Evolutionary conservation across 306 rosid genomes (phyloP), one percentile per base, ranked within the genome.

Genomic region (Pyrus communis): DNA sequence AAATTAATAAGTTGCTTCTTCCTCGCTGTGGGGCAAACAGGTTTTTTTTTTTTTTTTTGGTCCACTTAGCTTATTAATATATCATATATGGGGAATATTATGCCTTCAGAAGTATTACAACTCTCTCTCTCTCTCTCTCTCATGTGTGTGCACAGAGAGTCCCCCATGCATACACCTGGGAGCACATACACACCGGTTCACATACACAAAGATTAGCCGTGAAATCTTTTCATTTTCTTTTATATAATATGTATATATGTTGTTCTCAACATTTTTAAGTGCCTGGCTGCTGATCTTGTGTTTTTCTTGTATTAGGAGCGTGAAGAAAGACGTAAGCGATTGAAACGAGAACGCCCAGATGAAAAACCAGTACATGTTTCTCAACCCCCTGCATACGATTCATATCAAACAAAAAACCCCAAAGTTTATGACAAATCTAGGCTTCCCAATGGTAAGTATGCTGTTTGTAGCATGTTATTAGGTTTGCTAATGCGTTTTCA

Each of bases 331-430:
- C 91, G 89, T 60, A 89, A 52, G 82, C 83, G 90, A 73, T 69
- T 96, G 85, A 92, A 91, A 87, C 87, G 97, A 80, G 98, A 90
- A 14, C 96, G 97, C 49, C 31, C 93, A n/a, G 92, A 92, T 86
- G 99, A 96, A 46, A 89, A 78, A 84, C 87, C 98, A 51, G 69
- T 76, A 64, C 88, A 85, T 79, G 82, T 64, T 63, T 85, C 93
- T 75, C 96, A 88, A 22, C 87, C 91, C 33, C 76, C 86, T 73
- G 83, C 85, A 46, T 82, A 84, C 81, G 99, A 96, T 79, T 82
- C 69, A 10, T 89, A 69, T 84, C 90, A 86, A n/a, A 42, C 87
- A 43, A 96, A 88, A 79, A 71, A 58, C 74, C 81, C 55, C 19
- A 92, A 89, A 76, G 14, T 84, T 73, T 84, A 92, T 79, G 99